Conservation (phyloP, 805 yeast species). For the Phaffomyces antillensis region DNA sequence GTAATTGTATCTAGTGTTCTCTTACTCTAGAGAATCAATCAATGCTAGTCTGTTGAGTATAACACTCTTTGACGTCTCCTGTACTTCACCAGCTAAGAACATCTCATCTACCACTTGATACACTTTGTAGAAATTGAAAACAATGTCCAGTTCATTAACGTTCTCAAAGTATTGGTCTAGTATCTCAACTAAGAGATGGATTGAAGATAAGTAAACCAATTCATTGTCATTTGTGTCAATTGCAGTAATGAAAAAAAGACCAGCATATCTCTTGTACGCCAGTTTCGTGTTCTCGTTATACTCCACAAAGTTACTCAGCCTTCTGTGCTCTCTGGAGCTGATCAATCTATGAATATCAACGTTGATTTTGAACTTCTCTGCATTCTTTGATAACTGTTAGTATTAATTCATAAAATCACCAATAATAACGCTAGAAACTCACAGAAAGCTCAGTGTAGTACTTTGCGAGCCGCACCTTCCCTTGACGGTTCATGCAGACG, state of each 20-base stretch:
- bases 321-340: constrained; percentile 75
- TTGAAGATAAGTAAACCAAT: constrained; percentile 70
- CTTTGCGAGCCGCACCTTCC: constrained; percentile 80
- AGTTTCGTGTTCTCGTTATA: constrained; percentile 51
- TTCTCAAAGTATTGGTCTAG: constrained; percentile 80
- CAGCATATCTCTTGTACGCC: constrained; percentile 87
- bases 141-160: constrained; percentile 85
- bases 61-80: constrained; percentile 69
- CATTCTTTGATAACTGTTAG: constrained; percentile 25
- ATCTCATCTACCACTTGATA: constrained; percentile 81
- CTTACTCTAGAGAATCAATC: constrained; percentile 54
- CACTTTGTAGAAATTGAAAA: constrained; percentile 83
- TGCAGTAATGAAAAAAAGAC: constrained; percentile 80
- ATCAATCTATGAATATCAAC: constrained; percentile 72
- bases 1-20: neutral
- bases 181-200: constrained; percentile 84
- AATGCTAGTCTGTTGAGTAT: constrained; percentile 58
- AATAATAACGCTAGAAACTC: constrained; percentile 11
- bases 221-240: constrained; percentile 79
- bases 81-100: constrained; percentile 84
- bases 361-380: constrained; percentile 40
- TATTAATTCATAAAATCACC: constrained; percentile 16
- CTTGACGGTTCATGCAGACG: constrained; percentile 84
- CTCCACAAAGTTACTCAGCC: constrained; percentile 78
- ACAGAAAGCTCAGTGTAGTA: constrained; percentile 53